A percentile compares a stretch with the other conserved stretches of the same genome.
phyloP scores from a whole-genome alignment of 371 early-diverging fungal genomes.

The Syncephalis plumigaleata region DNA sequence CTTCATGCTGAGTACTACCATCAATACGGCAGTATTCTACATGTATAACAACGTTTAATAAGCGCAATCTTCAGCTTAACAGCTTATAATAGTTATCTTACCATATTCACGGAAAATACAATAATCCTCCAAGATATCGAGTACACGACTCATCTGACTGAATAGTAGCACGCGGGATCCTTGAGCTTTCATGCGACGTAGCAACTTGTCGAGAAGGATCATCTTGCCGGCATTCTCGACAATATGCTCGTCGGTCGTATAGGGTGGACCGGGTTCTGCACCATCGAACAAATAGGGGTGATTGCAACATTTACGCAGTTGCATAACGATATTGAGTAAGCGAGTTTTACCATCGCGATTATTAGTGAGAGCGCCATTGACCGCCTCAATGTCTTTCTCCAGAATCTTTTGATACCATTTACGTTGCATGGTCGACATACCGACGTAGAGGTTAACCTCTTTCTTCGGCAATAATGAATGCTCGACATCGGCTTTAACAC shows the following conservation, averaged over 20 bases:
- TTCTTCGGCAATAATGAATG: slow-evolving; percentile 93
- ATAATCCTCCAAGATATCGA: slow-evolving; percentile 99
- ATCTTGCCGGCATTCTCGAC: slow-evolving; percentile 83
- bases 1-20: slow-evolving; percentile 90
- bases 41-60: neutral
- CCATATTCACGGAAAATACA: slow-evolving; percentile 76
- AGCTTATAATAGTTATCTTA: slow-evolving; percentile 8
- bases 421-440: slow-evolving; percentile 90
- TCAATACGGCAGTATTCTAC: slow-evolving; percentile 95
- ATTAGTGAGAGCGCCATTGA: slow-evolving; percentile 48
- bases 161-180: slow-evolving; percentile 96
- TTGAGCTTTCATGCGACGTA: slow-evolving; percentile 63
- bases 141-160: slow-evolving; percentile 96
- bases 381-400: slow-evolving; percentile 94
- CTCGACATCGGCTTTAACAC: slow-evolving; percentile 98
- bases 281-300: slow-evolving; percentile 99
- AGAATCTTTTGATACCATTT: slow-evolving; percentile 94
- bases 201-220: slow-evolving; percentile 83
- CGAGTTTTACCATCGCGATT: slow-evolving; percentile 48
- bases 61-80: neutral
- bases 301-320: slow-evolving; percentile 98
- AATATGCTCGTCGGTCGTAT: slow-evolving; percentile 93
- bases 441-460: slow-evolving; percentile 89
- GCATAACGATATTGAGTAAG: slow-evolving; percentile 96
- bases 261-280: slow-evolving; percentile 79